Evolutionary conservation across 257 asterid species (phyloP).

Genomic region (Solanum arcanum): DNA sequence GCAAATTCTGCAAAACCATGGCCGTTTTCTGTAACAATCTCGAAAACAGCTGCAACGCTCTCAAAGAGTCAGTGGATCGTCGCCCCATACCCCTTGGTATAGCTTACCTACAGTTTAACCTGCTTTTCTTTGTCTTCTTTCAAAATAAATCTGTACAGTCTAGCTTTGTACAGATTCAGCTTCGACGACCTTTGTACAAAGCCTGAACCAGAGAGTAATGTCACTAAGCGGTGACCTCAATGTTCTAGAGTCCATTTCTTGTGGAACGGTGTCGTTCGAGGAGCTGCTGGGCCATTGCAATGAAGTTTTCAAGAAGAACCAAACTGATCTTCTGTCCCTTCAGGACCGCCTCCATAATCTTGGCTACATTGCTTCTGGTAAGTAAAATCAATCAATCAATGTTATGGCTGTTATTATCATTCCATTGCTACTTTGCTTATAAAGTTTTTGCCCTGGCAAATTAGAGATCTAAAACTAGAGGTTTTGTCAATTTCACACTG

Average conservation of each 20-base stretch:
- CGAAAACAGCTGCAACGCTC: slow-evolving; percentile 55
- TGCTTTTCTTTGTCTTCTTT: background rate
- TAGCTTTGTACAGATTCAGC: slow-evolving; percentile 52
- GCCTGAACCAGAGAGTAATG: slow-evolving; percentile 50
- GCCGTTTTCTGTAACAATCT: slow-evolving; percentile 80
- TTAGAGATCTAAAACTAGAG: background rate
- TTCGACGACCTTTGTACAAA: slow-evolving; percentile 66
- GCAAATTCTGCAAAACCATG: slow-evolving; percentile 45
- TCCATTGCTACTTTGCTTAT: background rate
- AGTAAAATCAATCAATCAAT: background rate
- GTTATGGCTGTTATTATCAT: background rate
- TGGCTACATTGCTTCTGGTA: slow-evolving; percentile 1
- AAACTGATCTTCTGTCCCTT: slow-evolving; percentile 37
- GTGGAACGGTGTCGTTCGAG: slow-evolving; percentile 85
- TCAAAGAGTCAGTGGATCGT: slow-evolving; percentile 69
- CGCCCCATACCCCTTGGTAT: slow-evolving; percentile 88
- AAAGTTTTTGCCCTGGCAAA: background rate
- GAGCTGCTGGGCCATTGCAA: slow-evolving; percentile 90
- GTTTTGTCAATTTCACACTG: background rate
- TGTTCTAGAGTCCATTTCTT: slow-evolving; percentile 81
- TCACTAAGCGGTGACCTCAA: slow-evolving; percentile 53
- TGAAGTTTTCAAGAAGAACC: slow-evolving; percentile 66
- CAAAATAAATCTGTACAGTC: background rate
- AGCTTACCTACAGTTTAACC: background rate
- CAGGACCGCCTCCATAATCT: slow-evolving; percentile 33